Percentiles rank a stretch among this genome's conserved stretches.
These are phyloP conservation scores for Tetratostichococcus sp. DNA, from an alignment of 139 green algal species.

Conservation along the genomic window DNA sequence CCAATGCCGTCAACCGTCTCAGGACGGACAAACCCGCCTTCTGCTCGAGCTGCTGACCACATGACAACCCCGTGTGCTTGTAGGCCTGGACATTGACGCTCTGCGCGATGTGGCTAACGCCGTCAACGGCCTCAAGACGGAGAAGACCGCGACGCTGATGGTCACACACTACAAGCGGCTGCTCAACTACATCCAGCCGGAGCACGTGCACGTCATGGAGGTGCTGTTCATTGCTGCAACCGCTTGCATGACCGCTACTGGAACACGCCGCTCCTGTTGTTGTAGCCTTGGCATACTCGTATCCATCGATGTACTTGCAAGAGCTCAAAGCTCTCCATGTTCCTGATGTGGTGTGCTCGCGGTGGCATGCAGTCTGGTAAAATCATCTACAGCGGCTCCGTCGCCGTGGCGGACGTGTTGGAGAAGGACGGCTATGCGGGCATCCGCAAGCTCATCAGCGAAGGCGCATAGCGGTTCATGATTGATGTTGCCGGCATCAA, in stretches of 20 bases:
- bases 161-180: conserved; percentile 98
- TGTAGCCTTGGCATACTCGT: not conserved
- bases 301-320: not conserved
- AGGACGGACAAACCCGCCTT: no score
- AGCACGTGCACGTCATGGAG: conserved; percentile 81
- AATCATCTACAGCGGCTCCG: conserved; percentile 67
- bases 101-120: conserved; percentile 12
- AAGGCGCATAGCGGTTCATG: not conserved
- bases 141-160: conserved; percentile 82
- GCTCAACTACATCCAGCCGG: conserved; percentile 74
- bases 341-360: no score
- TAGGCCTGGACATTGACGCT: no score
- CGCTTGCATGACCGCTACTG: not conserved
- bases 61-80: no score
- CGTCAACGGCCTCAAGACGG: conserved; percentile 63
- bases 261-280: not conserved
- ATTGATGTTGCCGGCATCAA: no score
- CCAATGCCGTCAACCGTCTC: conserved; percentile 8
- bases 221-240: not conserved
- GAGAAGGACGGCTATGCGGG: conserved; percentile 61
- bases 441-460: not conserved
- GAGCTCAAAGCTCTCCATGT: no score
- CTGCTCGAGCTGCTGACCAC: no score
- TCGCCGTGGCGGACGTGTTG: conserved; percentile 54
- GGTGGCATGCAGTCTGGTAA: conserved; percentile 22